Evolutionary conservation across 345 rosid species (phyloP), one percentile per base, ranked within the genome.

Genomic region (Sonneratia caseolaris): DNA sequence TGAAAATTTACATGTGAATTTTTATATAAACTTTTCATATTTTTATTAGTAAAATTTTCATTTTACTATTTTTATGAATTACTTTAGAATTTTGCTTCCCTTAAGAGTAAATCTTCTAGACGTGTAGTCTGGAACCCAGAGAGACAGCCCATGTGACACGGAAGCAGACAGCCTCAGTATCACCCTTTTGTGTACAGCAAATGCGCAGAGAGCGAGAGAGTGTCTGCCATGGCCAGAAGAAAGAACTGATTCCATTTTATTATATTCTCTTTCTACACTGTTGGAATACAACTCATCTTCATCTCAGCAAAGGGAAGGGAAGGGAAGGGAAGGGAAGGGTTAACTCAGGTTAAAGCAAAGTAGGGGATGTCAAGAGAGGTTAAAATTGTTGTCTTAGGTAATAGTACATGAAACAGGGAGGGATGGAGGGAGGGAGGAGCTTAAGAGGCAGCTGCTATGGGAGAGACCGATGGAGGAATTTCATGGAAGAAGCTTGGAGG

Each of bases 401-500:
- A 45, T 36, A 24, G 24, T 27, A 64, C 45, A 42, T 42, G 45
- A 42, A 42, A 42, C 5, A 42, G 10, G 45, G 5, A 27, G n/a
- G 43, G 43, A 40, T 8, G 8, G 43, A 8, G 45, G 10, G 45
- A 42, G 45, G 45, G 45, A 42, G 45, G 45, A 42, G 45, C 45
- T 42, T 42, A 42, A 42, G 45, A 42, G 45, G 45, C 45, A 42
- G 45, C 5, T 4, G 10, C 10, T 42, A 42, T 9, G 10, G 45
- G 45, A 42, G 45, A 9, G 45, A 9, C 45, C 10, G 45, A 42
- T 42, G 79, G 68, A 65, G 73, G 69, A 38, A 73, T 71, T 75
- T 84, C 95, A 6, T 73, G 71, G 65, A 86, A 77, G 71, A 80
- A 75, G 70, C 72, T 73, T 64, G 74, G 75, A 1, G 65, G 70